Base-by-base conservation (phyloP, 1,284 basidiomycete species). In the Puccinia triticina region DNA sequence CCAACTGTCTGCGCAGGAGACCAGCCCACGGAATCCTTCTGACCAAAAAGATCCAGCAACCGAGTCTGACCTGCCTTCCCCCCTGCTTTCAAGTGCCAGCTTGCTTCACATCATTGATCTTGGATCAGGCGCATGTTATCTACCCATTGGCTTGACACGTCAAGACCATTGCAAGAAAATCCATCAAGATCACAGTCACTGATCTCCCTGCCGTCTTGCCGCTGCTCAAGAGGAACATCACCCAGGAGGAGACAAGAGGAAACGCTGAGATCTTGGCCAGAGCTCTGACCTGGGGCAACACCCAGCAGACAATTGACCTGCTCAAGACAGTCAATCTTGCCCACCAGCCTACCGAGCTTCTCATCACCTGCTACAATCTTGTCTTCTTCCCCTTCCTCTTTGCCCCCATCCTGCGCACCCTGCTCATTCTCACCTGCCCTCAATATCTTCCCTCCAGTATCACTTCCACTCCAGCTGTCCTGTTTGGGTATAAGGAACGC, bases 331-430 rank as follows among this genome's bases (percentile, higher is more conserved):
- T n/a, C n/a, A n/a, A n/a, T 26, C 21, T n/a, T 14, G 8, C 14
- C 43, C 14, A 50, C 29, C 8, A 37, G 11, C 11, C 32, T 21
- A 10, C 55, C 23, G 12, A 64, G 3, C 32, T 67, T 1, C 14
- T 77, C 34, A 77, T 77, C 76, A 77, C 61, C 48, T 77, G 76
- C 48, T 77, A 59, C 14, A 61, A 77, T 26, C 46, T 77, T 12
- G 32, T 77, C 61, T 77, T 66, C 46, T 77, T 77, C 48, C 76
- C 59, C 4, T 77, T 64, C 40, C 61, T 77, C 10, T 77, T 66
- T 32, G 43, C 57, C 43, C 76, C 76, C 2, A 29, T 77, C 7
- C 16, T 77, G 1, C 59, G 61, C 3, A 67, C 76, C 14, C 76
- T 77, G 8, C 76, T 77, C 37, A 46, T 67, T 29, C 76, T 77